phyloP scores from a whole-genome alignment of 2,329 filamentous ascomycete species.

The Sporothrix brunneoviolacea region DNA sequence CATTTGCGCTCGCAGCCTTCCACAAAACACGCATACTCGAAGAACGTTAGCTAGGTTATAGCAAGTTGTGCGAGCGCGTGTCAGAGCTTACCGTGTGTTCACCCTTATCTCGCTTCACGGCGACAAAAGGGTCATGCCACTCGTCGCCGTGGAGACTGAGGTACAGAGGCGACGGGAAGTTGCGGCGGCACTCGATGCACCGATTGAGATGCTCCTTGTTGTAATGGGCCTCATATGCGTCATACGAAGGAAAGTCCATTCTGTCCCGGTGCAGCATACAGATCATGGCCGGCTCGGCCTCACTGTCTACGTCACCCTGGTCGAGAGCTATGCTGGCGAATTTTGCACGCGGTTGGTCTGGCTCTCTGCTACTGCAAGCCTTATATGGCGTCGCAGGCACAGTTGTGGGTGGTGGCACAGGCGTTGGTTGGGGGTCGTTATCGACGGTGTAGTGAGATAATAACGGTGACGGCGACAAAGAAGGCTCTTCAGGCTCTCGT shows the following conservation, averaged over 20 bases:
- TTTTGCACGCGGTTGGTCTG: conserved; percentile 37
- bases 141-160: conserved; percentile 83
- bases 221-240: conserved; percentile 85
- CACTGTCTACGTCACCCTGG: conserved; percentile 26
- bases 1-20: conserved; percentile 83
- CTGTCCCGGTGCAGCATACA: conserved; percentile 71
- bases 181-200: conserved; percentile 76
- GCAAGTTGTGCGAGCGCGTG: neutral
- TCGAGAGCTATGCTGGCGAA: conserved; percentile 52
- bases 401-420: no score
- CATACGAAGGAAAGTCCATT: conserved; percentile 64
- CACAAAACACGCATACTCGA: conserved; percentile 79
- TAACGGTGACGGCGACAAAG: conserved; percentile 3
- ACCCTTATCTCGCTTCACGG: conserved; percentile 66
- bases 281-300: conserved; percentile 47
- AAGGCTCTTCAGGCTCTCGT: conserved; percentile 49
- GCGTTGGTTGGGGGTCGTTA: neutral
- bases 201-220: conserved; percentile 72
- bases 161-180: conserved; percentile 79
- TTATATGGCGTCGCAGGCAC: neutral
- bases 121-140: conserved; percentile 76
- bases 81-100: conserved; percentile 64
- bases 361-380: neutral
- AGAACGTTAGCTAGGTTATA: neutral
- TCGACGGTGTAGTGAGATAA: neutral